Evolutionary conservation across 2,329 filamentous ascomycete genomes (phyloP).

Genomic region (Colletotrichum scovillei): DNA sequence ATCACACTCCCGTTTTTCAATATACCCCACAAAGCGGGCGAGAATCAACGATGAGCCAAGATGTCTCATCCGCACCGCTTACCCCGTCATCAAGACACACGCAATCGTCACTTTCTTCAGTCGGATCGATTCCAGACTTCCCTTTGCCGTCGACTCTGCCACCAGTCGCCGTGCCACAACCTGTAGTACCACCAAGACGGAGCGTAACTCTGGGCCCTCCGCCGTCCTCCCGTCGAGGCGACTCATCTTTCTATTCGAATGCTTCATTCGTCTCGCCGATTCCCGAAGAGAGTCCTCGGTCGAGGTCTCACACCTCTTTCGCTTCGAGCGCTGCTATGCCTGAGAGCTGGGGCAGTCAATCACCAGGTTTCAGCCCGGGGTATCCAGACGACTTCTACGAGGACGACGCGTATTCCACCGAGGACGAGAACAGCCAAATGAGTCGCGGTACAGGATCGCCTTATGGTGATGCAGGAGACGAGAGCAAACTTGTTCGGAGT

Average conservation of each 20-base stretch:
- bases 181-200: conserved; percentile 51
- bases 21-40: conserved; percentile 52
- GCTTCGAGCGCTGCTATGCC: conserved; percentile 81
- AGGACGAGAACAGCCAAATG: conserved; percentile 45
- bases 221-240: conserved; percentile 68
- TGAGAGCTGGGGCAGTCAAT: conserved; percentile 70
- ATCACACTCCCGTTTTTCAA: conserved; percentile 66
- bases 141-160: conserved; percentile 55
- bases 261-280: conserved; percentile 79
- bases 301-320: conserved; percentile 71
- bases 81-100: conserved; percentile 63
- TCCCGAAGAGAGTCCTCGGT: conserved; percentile 74
- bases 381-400: conserved; percentile 63
- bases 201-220: conserved; percentile 70
- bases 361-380: conserved; percentile 56
- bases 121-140: conserved; percentile 70
- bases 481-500: conserved; percentile 68
- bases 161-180: conserved; percentile 30
- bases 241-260: conserved; percentile 74
- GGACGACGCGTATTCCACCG: conserved; percentile 54
- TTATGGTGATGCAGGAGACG: conserved; percentile 62
- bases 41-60: conserved; percentile 48
- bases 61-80: conserved; percentile 55
- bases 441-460: conserved; percentile 45
- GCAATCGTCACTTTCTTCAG: conserved; percentile 64